Evolutionary conservation across 495 filamentous ascomycete genomes (phyloP), one percentile per base, ranked within the genome.

Genomic region (Podospora anserina): DNA sequence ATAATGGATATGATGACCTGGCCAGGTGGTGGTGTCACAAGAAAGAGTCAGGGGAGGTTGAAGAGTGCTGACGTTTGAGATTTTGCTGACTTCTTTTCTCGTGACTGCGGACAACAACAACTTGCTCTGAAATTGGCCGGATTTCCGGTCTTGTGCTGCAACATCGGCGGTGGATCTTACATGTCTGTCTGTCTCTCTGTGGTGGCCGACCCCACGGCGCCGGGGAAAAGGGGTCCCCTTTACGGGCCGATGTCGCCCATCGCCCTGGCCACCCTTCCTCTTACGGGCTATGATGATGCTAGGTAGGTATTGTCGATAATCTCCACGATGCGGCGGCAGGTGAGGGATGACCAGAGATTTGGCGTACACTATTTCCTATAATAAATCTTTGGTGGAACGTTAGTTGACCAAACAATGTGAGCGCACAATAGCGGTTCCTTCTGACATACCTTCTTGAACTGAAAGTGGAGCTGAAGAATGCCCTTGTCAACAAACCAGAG

Each of bases 401-500:
- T 49, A 49, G 39, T 49, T 49, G 58, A 39, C 26, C 16, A 5
- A 30, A 19, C 27, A 32, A 32, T 5, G 18, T 20, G 61, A 44
- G 32, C 27, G 18, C 27, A 30, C 60, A 32, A 62, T 1, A 32
- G 18, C 23, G 11, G 26, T 20, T 27, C 56, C 56, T 59, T 58
- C 19, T 58, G 18, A 72, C 78, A 59, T 74, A 86, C 84, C 84
- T 87, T 94, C 78, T 98, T 98, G 83, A 98, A 96, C 77, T 97
- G 93, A 78, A 99, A 99, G 78, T 98, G 95, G 44, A 99, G 83
- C 82, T 97, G 94, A 34, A 99, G 84, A 74, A 99, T 97, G 44
- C 95, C 96, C 91, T 96, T 96, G 39, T 49, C 39, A 49, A 67
- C 60, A 32, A 65, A 68, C 75, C 78, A 20, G 18, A 78, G 75